Conservation (phyloP, 306 rosid species). For the Canavalia ensiformis region DNA sequence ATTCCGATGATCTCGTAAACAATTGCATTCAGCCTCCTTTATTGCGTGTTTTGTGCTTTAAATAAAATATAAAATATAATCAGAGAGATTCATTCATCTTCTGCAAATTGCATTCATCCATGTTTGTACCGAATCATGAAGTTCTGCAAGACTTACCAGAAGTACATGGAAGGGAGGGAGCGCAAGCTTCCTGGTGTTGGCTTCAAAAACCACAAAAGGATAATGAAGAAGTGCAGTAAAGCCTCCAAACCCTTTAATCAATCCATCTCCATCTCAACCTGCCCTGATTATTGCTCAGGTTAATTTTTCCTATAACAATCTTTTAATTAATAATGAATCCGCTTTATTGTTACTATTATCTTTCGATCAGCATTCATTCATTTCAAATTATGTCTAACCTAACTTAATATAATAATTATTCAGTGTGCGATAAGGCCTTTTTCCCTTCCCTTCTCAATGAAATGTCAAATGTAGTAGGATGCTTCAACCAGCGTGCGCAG, state of each 20-base stretch:
- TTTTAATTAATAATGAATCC: neutral
- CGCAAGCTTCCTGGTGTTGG: slow-evolving; percentile 75
- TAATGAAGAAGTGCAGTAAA: slow-evolving; percentile 73
- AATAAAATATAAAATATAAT: no score
- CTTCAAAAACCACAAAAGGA: slow-evolving; percentile 86
- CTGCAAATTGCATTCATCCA: neutral
- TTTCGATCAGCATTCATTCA: neutral
- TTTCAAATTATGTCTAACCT: slow-evolving; percentile 13
- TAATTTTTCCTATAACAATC: neutral
- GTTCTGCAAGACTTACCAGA: slow-evolving; percentile 86
- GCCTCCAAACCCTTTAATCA: slow-evolving; percentile 38
- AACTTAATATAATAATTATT: slow-evolving; percentile 12
- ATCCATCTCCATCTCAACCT: slow-evolving; percentile 42
- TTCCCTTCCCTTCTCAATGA: slow-evolving; percentile 89
- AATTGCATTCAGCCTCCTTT: no score
- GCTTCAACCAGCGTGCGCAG: slow-evolving; percentile 83
- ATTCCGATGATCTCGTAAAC: no score
- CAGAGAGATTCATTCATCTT: neutral
- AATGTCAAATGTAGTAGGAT: slow-evolving; percentile 85
- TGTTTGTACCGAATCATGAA: slow-evolving; percentile 64
- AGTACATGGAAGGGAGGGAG: slow-evolving; percentile 74
- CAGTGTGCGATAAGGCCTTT: slow-evolving; percentile 93
- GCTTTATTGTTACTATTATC: neutral
- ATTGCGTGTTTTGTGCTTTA: no score
- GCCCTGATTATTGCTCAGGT: slow-evolving; percentile 81